Evolutionary conservation across 1,139 yeast genomes (phyloP), one percentile per base, ranked within the genome.

Genomic region (Debaryomyces sp.): DNA sequence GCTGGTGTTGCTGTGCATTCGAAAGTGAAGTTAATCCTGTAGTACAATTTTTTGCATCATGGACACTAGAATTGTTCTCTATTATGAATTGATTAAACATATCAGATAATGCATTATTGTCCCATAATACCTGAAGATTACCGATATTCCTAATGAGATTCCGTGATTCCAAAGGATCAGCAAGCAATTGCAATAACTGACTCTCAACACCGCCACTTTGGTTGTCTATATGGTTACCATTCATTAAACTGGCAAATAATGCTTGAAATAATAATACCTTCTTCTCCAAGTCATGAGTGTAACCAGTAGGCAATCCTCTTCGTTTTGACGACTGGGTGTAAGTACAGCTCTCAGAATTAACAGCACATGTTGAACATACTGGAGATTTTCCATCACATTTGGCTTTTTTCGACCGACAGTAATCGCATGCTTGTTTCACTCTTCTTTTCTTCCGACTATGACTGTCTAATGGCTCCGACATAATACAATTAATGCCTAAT

Each of bases 311-410:
- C 30, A 62, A 49, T 2, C 67, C 67, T 45, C 67, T 46, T 47
- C 65, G 45, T 46, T 62, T 62, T 2, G 52, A 36, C 2, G 62
- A 51, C 30, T 57, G 56, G 7, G 63, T 50, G 39, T 62, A 62
- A 3, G 54, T 48, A 44, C 67, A 62, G 10, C 46, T 46, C 34
- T 52, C 57, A 12, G 54, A 39, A 21, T 39, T 39, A 6, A 17
- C 24, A 6, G 43, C 33, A 47, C 67, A 63, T 23, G 55, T 59
- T 2, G 66, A 51, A 44, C 67, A 63, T 12, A 47, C 37, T 2
- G 67, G 67, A 3, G 57, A 32, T 38, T 50, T 47, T 1, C 67
- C 68, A 48, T 63, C 67, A 50, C 68, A 63, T 46, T 61, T 63
- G 13, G 64, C 63, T 43, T 60, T 62, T 45, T 59, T 59, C 6